Evolutionary conservation across 805 yeast genomes (phyloP).

Genomic region (Nematodospora valgi): DNA sequence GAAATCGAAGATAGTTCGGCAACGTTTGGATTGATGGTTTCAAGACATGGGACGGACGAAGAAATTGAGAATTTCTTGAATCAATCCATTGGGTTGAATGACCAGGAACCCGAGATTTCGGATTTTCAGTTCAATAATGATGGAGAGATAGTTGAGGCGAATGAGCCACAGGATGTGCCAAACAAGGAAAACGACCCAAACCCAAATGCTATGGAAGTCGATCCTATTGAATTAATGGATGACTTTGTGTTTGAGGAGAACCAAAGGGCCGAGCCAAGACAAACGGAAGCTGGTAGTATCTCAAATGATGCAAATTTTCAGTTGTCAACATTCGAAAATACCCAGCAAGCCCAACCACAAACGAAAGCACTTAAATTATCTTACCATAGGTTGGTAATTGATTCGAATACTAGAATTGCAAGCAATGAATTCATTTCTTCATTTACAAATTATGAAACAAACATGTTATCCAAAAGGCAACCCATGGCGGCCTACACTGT

Average conservation of each 20-base stretch:
- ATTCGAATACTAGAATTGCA: too few species aligned
- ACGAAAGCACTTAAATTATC: too few species aligned
- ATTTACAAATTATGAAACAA: too few species aligned
- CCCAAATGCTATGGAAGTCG: not conserved
- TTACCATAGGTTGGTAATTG: too few species aligned
- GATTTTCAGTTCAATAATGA: slow-evolving; percentile 2
- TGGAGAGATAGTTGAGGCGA: not conserved
- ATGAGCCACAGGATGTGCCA: not conserved
- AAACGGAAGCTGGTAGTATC: slow-evolving; percentile 1
- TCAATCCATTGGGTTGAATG: slow-evolving; percentile 5
- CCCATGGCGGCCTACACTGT: too few species aligned
- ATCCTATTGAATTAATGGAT: slow-evolving; percentile 5
- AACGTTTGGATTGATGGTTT: slow-evolving; percentile 1
- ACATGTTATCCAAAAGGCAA: too few species aligned
- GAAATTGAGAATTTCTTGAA: too few species aligned
- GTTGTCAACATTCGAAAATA: slow-evolving; percentile 1
- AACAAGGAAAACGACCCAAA: not conserved
- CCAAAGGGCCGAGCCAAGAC: not conserved
- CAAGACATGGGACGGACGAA: not conserved
- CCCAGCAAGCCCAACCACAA: not conserved
- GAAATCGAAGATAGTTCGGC: not conserved
- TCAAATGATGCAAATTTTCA: slow-evolving; percentile 7
- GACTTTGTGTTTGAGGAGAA: slow-evolving; percentile 6
- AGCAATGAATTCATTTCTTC: too few species aligned
- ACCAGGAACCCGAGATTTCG: too few species aligned